Evolutionary conservation across 768 basidiomycete genomes (phyloP), one percentile per base, ranked within the genome.

Genomic region (Lactarius evosmus): DNA sequence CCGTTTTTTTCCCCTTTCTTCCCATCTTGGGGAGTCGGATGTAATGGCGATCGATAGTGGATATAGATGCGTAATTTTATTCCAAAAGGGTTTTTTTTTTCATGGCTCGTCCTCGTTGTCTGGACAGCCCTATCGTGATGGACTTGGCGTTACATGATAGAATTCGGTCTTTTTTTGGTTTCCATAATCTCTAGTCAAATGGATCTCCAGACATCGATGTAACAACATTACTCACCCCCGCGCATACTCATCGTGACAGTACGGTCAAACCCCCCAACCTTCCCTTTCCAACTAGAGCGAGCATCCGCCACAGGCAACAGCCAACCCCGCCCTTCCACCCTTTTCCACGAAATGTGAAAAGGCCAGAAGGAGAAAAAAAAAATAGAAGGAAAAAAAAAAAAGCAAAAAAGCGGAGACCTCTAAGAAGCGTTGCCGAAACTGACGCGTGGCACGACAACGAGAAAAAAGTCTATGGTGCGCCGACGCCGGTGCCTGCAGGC

Each of bases 11-110:
- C 17, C 44, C 50, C 16, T 49, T 27, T 16, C 33, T n/a, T 61
- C 27, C 41, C 49, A 44, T 61, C 38, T 61, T 57, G 29, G 61
- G 55, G 54, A 22, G 56, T 25, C 57, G 25, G 62, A 55, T 59
- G 52, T 60, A 59, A 54, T 58, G 51, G 32, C 34, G 51, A 60
- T 57, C 55, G 61, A 56, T 62, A 61, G 19, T 56, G 22, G 34
- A 56, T 16, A 29, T 36, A 38, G 29, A 25, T 58, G 30, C 6
- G 22, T 49, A 49, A 25, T 25, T 49, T 49, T 49, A 36, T 61
- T 41, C 33, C 61, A 56, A 62, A 49, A 49, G 32, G 16, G 57
- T 9, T 58, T 32, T 34, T 36, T 7, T 19, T 29, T 29, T 52
- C 50, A 49, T 25, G 22, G 11, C 44, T 17, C 30, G 19, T 32